These are phyloP conservation scores for Neurospora sp. DNA, from an alignment of 2,329 filamentous ascomycete species.

Conservation along the genomic window DNA sequence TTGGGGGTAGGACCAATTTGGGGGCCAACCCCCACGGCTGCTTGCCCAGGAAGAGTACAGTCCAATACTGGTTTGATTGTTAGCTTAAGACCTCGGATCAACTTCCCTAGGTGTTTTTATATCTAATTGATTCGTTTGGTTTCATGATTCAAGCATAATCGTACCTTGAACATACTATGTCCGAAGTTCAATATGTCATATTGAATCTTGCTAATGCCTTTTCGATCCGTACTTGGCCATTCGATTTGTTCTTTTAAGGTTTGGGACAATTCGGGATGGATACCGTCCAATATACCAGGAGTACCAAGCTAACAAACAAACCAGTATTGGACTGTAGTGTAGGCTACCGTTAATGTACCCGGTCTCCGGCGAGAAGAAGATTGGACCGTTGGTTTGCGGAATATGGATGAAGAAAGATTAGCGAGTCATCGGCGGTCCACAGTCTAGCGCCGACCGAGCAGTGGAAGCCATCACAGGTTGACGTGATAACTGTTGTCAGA, in stretches of 20 bases:
- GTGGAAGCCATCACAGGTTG: not conserved
- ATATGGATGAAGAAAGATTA: not conserved
- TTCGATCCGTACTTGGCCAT: too few species aligned
- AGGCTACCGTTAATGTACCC: not conserved
- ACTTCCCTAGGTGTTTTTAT: too few species aligned
- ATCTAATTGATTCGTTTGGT: too few species aligned
- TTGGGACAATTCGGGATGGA: too few species aligned
- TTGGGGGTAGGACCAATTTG: not conserved
- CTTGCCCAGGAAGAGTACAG: not conserved
- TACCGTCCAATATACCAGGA: too few species aligned
- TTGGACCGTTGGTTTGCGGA: not conserved
- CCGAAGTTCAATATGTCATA: too few species aligned
- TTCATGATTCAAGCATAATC: too few species aligned
- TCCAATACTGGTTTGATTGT: not conserved
- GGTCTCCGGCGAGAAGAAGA: not conserved
- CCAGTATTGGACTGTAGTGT: not conserved
- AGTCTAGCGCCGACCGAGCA: not conserved
- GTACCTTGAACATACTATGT: too few species aligned
- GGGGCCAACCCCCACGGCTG: not conserved
- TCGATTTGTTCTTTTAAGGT: too few species aligned
- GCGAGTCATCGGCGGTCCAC: not conserved
- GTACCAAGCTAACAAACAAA: too few species aligned
- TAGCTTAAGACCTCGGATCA: too few species aligned
- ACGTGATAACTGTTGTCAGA: not conserved
- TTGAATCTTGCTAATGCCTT: too few species aligned